Evolutionary conservation across 495 filamentous ascomycete genomes (phyloP).

Genomic region (Penicillium soppii): DNA sequence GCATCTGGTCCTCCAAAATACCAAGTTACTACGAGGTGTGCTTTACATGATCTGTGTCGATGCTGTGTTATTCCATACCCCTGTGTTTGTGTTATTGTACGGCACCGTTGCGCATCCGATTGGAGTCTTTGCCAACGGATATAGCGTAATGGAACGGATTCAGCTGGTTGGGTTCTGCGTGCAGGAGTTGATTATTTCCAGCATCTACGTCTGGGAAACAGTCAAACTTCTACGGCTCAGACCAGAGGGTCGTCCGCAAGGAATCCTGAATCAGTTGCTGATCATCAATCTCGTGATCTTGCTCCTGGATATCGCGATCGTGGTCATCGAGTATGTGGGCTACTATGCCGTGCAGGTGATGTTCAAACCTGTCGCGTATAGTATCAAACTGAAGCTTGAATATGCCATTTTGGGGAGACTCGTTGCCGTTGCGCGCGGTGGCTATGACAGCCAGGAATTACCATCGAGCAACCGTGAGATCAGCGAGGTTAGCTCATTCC

Average conservation of each 20-base stretch:
- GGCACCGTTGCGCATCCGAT: constrained; percentile 29
- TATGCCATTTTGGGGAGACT: constrained; percentile 52
- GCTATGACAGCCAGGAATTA: constrained; percentile 6
- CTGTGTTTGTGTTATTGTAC: constrained; percentile 43
- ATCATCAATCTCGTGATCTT: constrained; percentile 50
- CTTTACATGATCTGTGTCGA: constrained; percentile 46
- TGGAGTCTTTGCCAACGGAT: constrained; percentile 35
- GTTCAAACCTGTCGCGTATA: constrained; percentile 52
- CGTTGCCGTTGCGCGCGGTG: constrained; percentile 32
- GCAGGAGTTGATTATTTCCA: constrained; percentile 57
- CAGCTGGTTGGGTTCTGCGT: constrained; percentile 54
- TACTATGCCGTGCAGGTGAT: constrained; percentile 49
- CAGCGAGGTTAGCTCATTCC: constrained; percentile 13
- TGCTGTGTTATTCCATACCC: constrained; percentile 42
- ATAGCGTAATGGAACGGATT: constrained; percentile 51
- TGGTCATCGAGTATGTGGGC: constrained; percentile 46
- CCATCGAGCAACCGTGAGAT: constrained; percentile 18
- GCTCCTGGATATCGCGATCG: constrained; percentile 46
- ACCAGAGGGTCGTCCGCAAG: constrained; percentile 22
- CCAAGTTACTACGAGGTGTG: constrained; percentile 33
- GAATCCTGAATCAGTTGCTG: constrained; percentile 46
- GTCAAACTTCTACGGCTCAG: constrained; percentile 41
- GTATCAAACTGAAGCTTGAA: constrained; percentile 55
- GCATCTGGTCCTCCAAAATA: constrained; percentile 43
- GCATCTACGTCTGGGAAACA: constrained; percentile 55